A percentile compares a stretch with the other conserved stretches of the same genome.
These are phyloP conservation scores for Trypanosoma brucei DNA, from an alignment of 208 protist species.

Conservation along the genomic window DNA sequence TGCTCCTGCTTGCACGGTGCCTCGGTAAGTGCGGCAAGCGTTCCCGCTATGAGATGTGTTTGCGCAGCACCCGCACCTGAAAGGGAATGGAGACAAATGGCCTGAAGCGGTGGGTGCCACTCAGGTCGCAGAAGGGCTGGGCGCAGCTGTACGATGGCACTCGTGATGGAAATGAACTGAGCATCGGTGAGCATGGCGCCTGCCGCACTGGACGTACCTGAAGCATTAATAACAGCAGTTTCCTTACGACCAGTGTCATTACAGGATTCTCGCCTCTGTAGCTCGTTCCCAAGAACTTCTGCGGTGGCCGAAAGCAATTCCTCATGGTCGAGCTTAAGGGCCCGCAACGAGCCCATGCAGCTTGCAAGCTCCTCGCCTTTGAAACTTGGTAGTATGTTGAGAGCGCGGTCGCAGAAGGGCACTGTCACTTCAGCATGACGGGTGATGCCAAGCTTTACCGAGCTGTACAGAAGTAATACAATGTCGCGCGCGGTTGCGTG, in stretches of 20 bases:
- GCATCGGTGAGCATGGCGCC: conserved; percentile 12
- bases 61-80: conserved; percentile 5
- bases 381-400: conserved; percentile 46
- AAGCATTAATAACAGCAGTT: neutral
- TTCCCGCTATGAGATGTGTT: conserved; percentile 20
- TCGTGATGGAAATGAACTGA: conserved; percentile 21
- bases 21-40: conserved; percentile 14
- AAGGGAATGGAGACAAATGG: conserved; percentile 11
- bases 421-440: conserved; percentile 45
- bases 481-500: conserved; percentile 58
- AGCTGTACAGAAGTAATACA: conserved; percentile 66
- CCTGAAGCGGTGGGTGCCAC: conserved; percentile 21
- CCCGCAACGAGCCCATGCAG: conserved; percentile 64
- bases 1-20: conserved; percentile 18
- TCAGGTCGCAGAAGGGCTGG: conserved; percentile 7
- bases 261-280: neutral
- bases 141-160: conserved; percentile 18
- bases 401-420: conserved; percentile 66
- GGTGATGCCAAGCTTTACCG: conserved; percentile 58
- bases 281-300: conserved; percentile 12
- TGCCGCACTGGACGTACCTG: neutral
- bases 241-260: neutral
- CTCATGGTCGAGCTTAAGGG: conserved; percentile 26
- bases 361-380: conserved; percentile 61
- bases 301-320: conserved; percentile 26